Evolutionary conservation across 257 asterid species (phyloP).

Genomic region (Ajuga chamaepitys): DNA sequence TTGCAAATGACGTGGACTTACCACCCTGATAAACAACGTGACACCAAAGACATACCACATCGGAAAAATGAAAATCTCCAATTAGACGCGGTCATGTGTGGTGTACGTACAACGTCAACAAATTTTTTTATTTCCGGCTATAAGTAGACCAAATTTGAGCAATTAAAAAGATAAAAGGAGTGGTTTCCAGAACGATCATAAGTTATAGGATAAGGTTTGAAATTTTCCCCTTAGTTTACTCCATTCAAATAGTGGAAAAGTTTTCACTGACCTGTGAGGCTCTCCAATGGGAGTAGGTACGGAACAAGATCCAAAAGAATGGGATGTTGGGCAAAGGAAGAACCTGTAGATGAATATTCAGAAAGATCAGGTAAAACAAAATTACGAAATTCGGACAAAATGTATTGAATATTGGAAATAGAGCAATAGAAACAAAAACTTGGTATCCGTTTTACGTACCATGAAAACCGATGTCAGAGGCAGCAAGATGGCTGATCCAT

Average conservation of each 20-base stretch:
- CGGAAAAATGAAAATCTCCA: no score
- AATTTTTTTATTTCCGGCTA: no score
- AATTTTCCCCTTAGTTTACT: not conserved
- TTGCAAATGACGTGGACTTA: no score
- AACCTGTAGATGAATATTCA: slow-evolving; percentile 40
- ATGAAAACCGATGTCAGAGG: slow-evolving; percentile 74
- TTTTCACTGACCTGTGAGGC: slow-evolving; percentile 70
- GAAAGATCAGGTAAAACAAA: not conserved
- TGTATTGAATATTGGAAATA: not conserved
- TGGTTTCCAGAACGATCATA: no score
- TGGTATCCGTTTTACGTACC: slow-evolving; percentile 28
- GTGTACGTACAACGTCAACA: no score
- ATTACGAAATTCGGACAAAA: not conserved
- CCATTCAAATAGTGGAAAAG: not conserved
- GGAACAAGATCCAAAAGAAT: slow-evolving; percentile 92
- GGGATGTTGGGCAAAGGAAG: slow-evolving; percentile 97
- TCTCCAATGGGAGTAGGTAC: slow-evolving; percentile 97
- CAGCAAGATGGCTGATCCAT: slow-evolving; percentile 71
- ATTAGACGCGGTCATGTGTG: no score
- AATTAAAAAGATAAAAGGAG: no score
- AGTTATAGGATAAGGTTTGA: no score
- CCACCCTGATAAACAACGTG: no score
- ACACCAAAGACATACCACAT: no score
- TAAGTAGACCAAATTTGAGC: no score
- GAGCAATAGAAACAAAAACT: not conserved